A percentile compares a stretch with the other conserved stretches of the same genome.
Conservation (phyloP, 2,329 filamentous ascomycete species). For the Xylaria sp. region DNA sequence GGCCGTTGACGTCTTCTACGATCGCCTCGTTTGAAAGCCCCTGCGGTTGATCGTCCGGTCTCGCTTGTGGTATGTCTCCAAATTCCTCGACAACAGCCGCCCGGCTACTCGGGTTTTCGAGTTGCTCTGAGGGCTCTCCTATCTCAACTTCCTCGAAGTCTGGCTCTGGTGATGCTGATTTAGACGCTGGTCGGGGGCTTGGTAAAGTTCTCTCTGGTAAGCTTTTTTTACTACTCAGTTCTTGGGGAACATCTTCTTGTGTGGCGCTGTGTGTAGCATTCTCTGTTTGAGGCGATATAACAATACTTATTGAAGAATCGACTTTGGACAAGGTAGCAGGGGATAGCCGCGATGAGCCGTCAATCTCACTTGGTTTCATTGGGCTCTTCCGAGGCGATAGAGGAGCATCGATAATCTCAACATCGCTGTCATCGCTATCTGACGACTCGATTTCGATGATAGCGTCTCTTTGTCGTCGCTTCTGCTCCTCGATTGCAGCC, state of each 20-base stretch:
- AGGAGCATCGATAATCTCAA: slow-evolving; percentile 67
- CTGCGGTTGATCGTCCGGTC: slow-evolving; percentile 28
- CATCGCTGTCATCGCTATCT: slow-evolving; percentile 63
- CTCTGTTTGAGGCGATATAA: slow-evolving; percentile 27
- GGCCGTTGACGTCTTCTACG: slow-evolving; percentile 48
- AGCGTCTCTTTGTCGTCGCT: slow-evolving; percentile 57
- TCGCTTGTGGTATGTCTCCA: slow-evolving; percentile 37
- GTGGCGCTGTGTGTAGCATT: slow-evolving; percentile 31
- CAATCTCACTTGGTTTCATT: slow-evolving; percentile 29
- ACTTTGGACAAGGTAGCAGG: slow-evolving; percentile 42
- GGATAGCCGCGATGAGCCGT: slow-evolving; percentile 29
- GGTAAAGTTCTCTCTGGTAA: neutral
- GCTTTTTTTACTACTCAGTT: slow-evolving; percentile 22
- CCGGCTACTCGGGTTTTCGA: slow-evolving; percentile 24
- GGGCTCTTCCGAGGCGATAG: slow-evolving; percentile 51
- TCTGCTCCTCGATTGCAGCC: slow-evolving; percentile 66
- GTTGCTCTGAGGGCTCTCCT: slow-evolving; percentile 44
- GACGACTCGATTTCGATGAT: slow-evolving; percentile 73
- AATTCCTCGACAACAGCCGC: slow-evolving; percentile 33
- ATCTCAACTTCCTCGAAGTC: slow-evolving; percentile 50
- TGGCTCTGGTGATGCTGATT: slow-evolving; percentile 46
- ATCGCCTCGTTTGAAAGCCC: slow-evolving; percentile 20
- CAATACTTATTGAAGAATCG: slow-evolving; percentile 38
- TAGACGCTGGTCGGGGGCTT: slow-evolving; percentile 27
- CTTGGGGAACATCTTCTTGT: slow-evolving; percentile 38